Base-by-base conservation (phyloP, 345 rosid species). In the Psidium friedrichsthalianum region DNA sequence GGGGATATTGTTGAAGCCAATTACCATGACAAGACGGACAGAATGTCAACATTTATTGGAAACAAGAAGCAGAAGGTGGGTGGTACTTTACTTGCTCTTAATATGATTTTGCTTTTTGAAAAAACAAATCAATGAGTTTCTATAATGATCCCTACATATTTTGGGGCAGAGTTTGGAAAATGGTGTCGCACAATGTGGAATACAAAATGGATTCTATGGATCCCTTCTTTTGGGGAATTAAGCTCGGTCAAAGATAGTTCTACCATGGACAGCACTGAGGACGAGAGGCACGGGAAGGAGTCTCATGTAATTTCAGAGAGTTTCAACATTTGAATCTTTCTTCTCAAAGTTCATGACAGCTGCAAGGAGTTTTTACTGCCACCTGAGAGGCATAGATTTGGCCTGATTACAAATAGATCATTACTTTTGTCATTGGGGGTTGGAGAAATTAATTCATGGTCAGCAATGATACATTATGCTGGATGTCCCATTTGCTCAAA, bases 401-500 rank as follows among this genome's bases (percentile, higher is more conserved):
- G 98, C 58, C 88, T 94, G 86, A 89, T 96, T 88, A 92, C 97
- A 53, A 92, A 93, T 78, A 86, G 82, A 89, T 90, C 94, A 61
- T 86, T 96, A 90, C 90, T 93, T 87, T 87, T 95, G 56, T 87
- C 89, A 52, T 91, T 93, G 87, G 92, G 88, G 89, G 85, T 91
- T 83, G 89, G 85, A 86, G 92, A 85, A 86, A 89, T 93, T 86
- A 89, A 84, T 86, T 91, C 96, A 12, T 96, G 98, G 99, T 89
- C 89, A 82, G 91, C 92, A 20, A 86, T 91, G 91, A 87, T 93
- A 85, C 90, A 91, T 86, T 87, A 87, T 85, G 93, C 93, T 87
- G 98, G 96, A 85, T 96, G 98, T 87, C 96, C 94, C 82, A 89
- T 89, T 58, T 95, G 95, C 90, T 93, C 95, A 87, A 95, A 89